Evolutionary conservation across 2,329 filamentous ascomycete genomes (phyloP).

Genomic region (Curvularia hawaiiensis): DNA sequence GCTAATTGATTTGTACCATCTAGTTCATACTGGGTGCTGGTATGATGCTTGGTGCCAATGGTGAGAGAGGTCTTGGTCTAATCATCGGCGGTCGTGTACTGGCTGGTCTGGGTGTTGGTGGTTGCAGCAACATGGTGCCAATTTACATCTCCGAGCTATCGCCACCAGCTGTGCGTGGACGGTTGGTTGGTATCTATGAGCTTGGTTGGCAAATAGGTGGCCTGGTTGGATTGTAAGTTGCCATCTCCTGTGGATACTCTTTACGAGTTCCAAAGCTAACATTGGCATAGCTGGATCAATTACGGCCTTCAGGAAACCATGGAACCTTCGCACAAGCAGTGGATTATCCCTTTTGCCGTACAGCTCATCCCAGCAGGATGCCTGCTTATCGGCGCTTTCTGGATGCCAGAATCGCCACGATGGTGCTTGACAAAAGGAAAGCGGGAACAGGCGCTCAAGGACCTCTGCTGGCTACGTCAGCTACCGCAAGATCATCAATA

Average conservation of each 20-base stretch:
- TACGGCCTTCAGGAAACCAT: conserved; percentile 54
- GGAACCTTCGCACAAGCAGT: conserved; percentile 51
- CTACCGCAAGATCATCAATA: conserved; percentile 65
- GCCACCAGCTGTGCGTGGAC: conserved; percentile 63
- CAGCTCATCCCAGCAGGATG: conserved; percentile 71
- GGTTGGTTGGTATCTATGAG: conserved; percentile 57
- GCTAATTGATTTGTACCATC: not conserved
- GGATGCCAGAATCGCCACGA: conserved; percentile 51
- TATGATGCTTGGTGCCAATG: conserved; percentile 66
- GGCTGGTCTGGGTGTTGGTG: conserved; percentile 62
- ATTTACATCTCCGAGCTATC: conserved; percentile 66
- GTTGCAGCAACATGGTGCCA: conserved; percentile 61
- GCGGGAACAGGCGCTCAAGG: conserved; percentile 49
- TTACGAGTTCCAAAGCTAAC: conserved; percentile 49
- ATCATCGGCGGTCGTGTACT: conserved; percentile 64
- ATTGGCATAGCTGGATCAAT: conserved; percentile 42
- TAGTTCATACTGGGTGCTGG: conserved; percentile 70
- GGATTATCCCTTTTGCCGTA: conserved; percentile 61
- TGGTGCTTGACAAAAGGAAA: conserved; percentile 52
- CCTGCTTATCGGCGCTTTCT: conserved; percentile 53
- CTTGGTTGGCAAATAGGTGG: conserved; percentile 58
- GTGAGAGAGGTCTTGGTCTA: conserved; percentile 57
- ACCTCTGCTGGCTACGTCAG: conserved; percentile 68
- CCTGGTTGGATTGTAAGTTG: conserved; percentile 39
- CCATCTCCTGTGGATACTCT: conserved; percentile 25